Conservation (phyloP, 2,329 filamentous ascomycete species). For the Thyridium curvatum region DNA sequence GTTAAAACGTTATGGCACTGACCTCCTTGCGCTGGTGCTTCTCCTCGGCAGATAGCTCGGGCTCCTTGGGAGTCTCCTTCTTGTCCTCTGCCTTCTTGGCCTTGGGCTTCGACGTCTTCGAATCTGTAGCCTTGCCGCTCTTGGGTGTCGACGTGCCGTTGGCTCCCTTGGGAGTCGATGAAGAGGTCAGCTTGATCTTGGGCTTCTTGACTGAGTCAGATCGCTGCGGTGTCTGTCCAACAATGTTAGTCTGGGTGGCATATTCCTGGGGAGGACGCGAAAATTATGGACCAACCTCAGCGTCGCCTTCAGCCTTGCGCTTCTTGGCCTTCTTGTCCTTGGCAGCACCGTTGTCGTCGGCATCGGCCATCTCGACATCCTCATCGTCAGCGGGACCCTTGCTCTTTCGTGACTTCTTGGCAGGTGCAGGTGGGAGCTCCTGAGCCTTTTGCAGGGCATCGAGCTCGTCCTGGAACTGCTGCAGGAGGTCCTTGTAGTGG, state of each 20-base stretch:
- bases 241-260: slow-evolving; percentile 6
- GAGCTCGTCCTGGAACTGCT: slow-evolving; percentile 60
- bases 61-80: slow-evolving; percentile 37
- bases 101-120: slow-evolving; percentile 34
- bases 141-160: slow-evolving; percentile 56
- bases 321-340: slow-evolving; percentile 61
- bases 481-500: slow-evolving; percentile 77
- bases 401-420: slow-evolving; percentile 42
- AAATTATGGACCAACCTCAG: slow-evolving; percentile 45
- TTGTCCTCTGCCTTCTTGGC: slow-evolving; percentile 55
- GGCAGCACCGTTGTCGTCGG: slow-evolving; percentile 45
- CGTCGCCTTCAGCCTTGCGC: slow-evolving; percentile 79
- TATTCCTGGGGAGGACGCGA: neutral
- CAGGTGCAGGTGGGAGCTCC: slow-evolving; percentile 24
- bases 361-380: slow-evolving; percentile 57
- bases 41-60: slow-evolving; percentile 47
- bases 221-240: slow-evolving; percentile 46
- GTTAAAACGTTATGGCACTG: slow-evolving; percentile 12
- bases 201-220: slow-evolving; percentile 61
- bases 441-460: slow-evolving; percentile 38
- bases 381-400: slow-evolving; percentile 47
- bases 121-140: slow-evolving; percentile 44
- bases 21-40: slow-evolving; percentile 54
- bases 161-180: slow-evolving; percentile 61
- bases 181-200: slow-evolving; percentile 59